Percentiles rank a stretch among this genome's conserved stretches.
Conservation (phyloP, 73 alveolate genomes). For the Tetrahymena elliotti region DNA sequence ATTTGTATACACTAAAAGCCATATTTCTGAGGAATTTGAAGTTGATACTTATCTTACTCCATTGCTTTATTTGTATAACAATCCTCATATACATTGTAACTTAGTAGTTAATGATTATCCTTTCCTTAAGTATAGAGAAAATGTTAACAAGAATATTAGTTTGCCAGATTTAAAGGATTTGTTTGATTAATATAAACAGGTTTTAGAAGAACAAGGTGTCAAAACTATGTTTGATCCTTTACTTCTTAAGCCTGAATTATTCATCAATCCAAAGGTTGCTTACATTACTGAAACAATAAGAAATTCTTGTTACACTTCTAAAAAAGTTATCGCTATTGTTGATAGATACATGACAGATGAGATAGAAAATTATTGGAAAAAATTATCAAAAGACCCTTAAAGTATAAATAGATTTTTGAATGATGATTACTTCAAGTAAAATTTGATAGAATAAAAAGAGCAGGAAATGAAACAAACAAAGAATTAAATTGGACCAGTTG, state of each 20-base stretch:
- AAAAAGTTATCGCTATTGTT: constrained; percentile 43
- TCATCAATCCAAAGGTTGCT: constrained; percentile 26
- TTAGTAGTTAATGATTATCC: constrained; percentile 46
- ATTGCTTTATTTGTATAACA: constrained; percentile 35
- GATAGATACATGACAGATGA: constrained; percentile 31
- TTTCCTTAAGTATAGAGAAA: constrained; percentile 33
- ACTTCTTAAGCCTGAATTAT: background rate
- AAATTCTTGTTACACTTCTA: constrained; percentile 7
- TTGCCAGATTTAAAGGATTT: background rate
- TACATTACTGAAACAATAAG: constrained; percentile 46
- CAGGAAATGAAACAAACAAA: background rate
- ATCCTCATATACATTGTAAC: background rate
- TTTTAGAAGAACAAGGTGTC: background rate
- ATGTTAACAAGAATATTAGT: constrained; percentile 25
- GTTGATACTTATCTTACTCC: constrained; percentile 53
- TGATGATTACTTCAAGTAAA: background rate
- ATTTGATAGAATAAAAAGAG: background rate
- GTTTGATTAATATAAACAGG: constrained; percentile 1
- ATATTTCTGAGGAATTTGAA: background rate
- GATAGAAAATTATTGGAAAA: constrained; percentile 43
- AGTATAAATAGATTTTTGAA: constrained; percentile 20
- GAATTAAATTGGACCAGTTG: background rate
- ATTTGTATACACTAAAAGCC: constrained; percentile 10
- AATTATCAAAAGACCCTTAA: constrained; percentile 1
- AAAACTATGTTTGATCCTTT: constrained; percentile 28